These are phyloP conservation scores for Erythrophleum ivorense DNA, from an alignment of 331 rosid species.

Conservation along the genomic window DNA sequence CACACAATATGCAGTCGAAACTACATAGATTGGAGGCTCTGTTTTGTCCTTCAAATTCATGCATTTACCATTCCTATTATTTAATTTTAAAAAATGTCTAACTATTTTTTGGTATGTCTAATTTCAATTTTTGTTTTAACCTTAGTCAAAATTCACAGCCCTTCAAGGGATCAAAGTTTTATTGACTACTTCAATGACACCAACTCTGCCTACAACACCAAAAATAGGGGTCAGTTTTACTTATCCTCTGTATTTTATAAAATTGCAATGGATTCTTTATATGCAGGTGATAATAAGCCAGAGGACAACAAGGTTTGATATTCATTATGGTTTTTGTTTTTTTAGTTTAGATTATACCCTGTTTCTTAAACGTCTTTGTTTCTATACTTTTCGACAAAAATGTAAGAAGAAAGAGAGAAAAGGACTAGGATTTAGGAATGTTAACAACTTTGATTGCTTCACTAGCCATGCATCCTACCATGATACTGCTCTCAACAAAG, in stretches of 20 bases:
- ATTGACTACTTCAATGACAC: neutral
- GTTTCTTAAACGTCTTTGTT: neutral
- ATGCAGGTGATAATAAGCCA: conserved; percentile 3
- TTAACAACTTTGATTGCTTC: neutral
- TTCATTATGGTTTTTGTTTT: no score
- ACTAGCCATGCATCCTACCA: neutral
- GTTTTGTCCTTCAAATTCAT: no score
- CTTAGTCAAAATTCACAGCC: no score
- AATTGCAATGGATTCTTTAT: no score
- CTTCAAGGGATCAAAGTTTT: neutral
- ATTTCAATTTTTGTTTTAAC: no score
- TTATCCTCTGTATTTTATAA: no score
- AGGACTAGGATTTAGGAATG: neutral
- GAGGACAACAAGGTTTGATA: neutral
- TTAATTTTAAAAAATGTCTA: no score
- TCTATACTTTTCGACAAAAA: neutral
- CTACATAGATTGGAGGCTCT: no score
- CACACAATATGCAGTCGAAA: no score
- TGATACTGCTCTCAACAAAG: neutral
- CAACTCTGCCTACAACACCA: conserved; percentile 1
- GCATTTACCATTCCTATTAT: no score
- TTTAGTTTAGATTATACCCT: no score
- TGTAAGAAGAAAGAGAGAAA: conserved; percentile 2
- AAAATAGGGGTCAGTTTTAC: neutral
- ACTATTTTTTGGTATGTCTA: no score